phyloP scores from a whole-genome alignment of 345 rosid species.

The Dimocarpus longan region DNA sequence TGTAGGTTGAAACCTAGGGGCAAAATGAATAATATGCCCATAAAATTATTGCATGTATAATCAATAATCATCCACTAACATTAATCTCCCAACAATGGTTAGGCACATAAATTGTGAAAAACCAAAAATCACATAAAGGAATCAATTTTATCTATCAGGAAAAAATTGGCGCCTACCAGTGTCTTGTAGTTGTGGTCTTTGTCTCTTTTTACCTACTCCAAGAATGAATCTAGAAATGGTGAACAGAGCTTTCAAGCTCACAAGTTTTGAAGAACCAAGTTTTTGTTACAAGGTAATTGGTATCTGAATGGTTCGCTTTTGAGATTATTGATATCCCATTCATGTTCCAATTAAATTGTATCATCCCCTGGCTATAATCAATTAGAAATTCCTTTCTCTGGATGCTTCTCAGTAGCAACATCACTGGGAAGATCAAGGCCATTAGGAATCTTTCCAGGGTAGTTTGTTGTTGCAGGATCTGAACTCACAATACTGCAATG shows the following conservation, averaged over 20 bases:
- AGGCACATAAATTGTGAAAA: no score
- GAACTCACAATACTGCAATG: conserved; percentile 46
- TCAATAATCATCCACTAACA: neutral
- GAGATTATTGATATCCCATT: neutral
- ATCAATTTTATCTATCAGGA: neutral
- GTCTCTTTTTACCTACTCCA: neutral
- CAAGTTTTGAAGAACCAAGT: neutral
- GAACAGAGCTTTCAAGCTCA: neutral
- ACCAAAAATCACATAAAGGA: neutral
- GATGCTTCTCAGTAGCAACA: conserved; percentile 36
- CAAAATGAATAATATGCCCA: neutral
- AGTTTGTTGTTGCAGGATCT: conserved; percentile 48
- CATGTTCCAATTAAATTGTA: neutral
- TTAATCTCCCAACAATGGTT: neutral
- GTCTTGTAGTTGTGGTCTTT: no score
- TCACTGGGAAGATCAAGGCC: conserved; percentile 67
- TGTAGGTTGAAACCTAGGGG: no score
- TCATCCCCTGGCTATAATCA: neutral
- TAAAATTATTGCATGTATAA: neutral
- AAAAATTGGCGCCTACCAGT: conserved; percentile 4
- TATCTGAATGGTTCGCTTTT: neutral
- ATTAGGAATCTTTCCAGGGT: conserved; percentile 54
- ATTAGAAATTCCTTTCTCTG: conserved; percentile 2
- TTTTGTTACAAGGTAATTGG: neutral
- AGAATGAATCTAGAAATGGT: neutral